Evolutionary conservation across 2,329 filamentous ascomycete genomes (phyloP), one percentile per base, ranked within the genome.

Genomic region (Geosmithia putterillii): DNA sequence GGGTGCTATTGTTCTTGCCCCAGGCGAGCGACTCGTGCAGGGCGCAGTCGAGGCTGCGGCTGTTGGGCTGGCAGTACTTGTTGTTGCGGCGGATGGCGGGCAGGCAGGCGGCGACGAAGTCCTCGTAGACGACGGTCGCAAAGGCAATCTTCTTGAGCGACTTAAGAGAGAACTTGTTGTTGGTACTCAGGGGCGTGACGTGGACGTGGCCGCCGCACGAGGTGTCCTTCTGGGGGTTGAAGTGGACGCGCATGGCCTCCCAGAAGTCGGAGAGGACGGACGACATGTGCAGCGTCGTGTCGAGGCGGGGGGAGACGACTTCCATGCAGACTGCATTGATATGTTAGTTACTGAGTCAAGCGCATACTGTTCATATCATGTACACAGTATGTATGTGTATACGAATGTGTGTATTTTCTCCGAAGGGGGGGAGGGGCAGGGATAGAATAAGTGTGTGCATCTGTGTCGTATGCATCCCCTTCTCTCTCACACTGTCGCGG

Each of bases 311-410:
- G 38, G 62, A 65, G 25, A 65, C 62, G 40, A 63, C 62, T 45
- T 65, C 62, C 60, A 65, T 64, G 51, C 60, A 63, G 21, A 65
- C 62, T 63, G 32, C 28, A n/a, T n/a, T n/a, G n/a, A n/a, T n/a
- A n/a, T n/a, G n/a, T n/a, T n/a, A n/a, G n/a, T n/a, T n/a, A n/a
- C n/a, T n/a, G n/a, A n/a, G n/a, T n/a, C n/a, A n/a, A n/a, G n/a
- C n/a, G n/a, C n/a, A n/a, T n/a, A n/a, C n/a, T n/a, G n/a, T n/a
- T n/a, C n/a, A n/a, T n/a, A n/a, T n/a, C n/a, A n/a, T n/a, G n/a
- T n/a, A n/a, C n/a, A n/a, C n/a, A n/a, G n/a, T n/a, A n/a, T n/a
- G n/a, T n/a, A n/a, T n/a, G n/a, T n/a, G n/a, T n/a, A n/a, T n/a
- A n/a, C n/a, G n/a, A n/a, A n/a, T n/a, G n/a, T n/a, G n/a, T 12